A percentile compares a stretch with the other conserved stretches of the same genome.
Evolutionary conservation across 2,329 filamentous ascomycete genomes (phyloP).

Genomic region (Trichophaea hybrida): DNA sequence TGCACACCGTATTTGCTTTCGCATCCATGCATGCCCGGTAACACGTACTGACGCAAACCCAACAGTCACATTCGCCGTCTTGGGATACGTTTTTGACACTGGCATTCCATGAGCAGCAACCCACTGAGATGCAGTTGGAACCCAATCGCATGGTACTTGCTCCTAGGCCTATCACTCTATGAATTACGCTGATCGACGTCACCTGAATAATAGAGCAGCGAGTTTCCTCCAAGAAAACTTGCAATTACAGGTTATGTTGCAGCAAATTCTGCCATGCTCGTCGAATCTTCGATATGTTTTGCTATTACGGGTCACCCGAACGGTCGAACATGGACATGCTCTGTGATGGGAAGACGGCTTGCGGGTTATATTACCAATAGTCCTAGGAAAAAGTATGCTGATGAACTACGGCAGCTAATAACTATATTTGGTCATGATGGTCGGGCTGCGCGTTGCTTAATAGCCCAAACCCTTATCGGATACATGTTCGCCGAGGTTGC

Average conservation of each 20-base stretch:
- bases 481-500: background rate
- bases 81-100: background rate
- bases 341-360: background rate
- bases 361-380: background rate
- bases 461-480: background rate
- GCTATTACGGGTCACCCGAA: background rate
- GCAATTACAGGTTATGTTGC: background rate
- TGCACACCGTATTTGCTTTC: no score
- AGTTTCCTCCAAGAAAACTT: background rate
- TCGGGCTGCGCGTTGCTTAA: background rate
- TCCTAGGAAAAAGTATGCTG: background rate
- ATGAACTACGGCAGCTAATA: background rate
- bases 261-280: background rate
- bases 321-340: background rate
- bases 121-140: background rate
- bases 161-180: background rate
- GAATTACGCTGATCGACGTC: background rate
- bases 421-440: background rate
- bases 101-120: background rate
- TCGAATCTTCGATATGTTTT: background rate
- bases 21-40: no score
- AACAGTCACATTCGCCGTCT: background rate
- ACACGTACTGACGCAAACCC: background rate
- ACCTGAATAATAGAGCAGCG: background rate
- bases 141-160: background rate